Evolutionary conservation across 1,139 yeast genomes (phyloP).

Genomic region (Yamadazyma diddensiae): DNA sequence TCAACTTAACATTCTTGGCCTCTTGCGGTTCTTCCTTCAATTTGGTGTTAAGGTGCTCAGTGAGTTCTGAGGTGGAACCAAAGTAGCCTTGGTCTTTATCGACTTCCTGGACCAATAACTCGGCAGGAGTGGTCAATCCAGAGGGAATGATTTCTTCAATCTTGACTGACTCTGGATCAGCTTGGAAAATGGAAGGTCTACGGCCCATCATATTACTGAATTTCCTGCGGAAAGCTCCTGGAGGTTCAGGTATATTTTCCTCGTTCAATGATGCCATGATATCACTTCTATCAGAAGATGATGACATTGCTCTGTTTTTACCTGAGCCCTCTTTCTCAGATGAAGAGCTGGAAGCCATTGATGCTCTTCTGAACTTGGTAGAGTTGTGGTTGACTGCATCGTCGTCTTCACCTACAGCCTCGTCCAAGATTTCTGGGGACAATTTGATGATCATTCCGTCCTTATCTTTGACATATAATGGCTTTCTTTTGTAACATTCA

Average conservation of each 20-base stretch:
- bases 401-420: conserved; percentile 12
- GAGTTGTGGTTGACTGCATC: conserved; percentile 6
- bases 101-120: conserved; percentile 35
- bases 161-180: conserved; percentile 34
- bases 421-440: conserved; percentile 44
- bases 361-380: conserved; percentile 11
- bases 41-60: conserved; percentile 12
- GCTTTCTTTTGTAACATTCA: conserved; percentile 74
- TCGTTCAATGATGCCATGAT: conserved; percentile 15
- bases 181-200: conserved; percentile 43
- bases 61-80: conserved; percentile 11
- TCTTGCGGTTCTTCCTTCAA: conserved; percentile 8
- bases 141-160: conserved; percentile 41
- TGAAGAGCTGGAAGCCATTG: conserved; percentile 9
- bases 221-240: conserved; percentile 32
- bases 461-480: conserved; percentile 51
- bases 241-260: conserved; percentile 20
- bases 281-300: conserved; percentile 11
- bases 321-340: conserved; percentile 2
- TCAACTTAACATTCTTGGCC: conserved; percentile 33
- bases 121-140: conserved; percentile 45
- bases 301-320: conserved; percentile 8
- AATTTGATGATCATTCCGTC: conserved; percentile 47
- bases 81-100: conserved; percentile 24
- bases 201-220: conserved; percentile 43